Percentiles rank a stretch among this genome's conserved stretches.
phyloP scores from a whole-genome alignment of 495 filamentous ascomycete species.

The Daldinia vernicosa region DNA sequence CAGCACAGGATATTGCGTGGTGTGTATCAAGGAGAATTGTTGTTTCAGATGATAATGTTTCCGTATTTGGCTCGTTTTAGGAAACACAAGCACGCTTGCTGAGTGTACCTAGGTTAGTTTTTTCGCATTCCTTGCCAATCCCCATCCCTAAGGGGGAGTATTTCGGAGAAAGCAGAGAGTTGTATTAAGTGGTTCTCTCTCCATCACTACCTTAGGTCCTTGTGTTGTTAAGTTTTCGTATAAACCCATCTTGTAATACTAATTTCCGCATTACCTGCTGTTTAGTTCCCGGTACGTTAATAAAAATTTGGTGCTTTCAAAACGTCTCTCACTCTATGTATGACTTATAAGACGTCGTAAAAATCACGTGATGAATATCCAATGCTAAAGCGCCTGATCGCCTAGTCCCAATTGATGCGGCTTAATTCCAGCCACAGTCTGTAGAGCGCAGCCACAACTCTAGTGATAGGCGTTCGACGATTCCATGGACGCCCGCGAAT shows the following conservation, averaged over 20 bases:
- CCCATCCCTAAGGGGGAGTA: neutral
- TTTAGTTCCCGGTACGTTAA: neutral
- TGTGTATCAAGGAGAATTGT: neutral
- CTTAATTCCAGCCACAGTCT: neutral
- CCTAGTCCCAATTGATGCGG: too few species aligned
- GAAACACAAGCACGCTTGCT: neutral
- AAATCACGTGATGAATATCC: neutral
- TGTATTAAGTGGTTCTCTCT: neutral
- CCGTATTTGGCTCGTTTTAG: neutral
- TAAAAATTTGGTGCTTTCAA: neutral
- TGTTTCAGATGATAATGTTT: neutral
- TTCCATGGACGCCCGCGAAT: neutral
- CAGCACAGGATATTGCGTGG: neutral
- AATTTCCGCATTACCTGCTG: neutral
- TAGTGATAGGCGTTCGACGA: neutral
- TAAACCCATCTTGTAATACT: neutral
- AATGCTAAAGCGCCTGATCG: neutral
- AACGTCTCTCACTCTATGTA: neutral
- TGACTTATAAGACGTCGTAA: neutral
- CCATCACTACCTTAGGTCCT: neutral
- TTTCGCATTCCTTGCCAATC: neutral
- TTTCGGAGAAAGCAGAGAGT: neutral
- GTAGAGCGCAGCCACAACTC: neutral
- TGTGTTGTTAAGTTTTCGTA: too few species aligned
- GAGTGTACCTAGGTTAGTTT: neutral